These are phyloP conservation scores for Naganishia friedmannii DNA, from an alignment of 768 basidiomycete genomes.

Conservation along the genomic window DNA sequence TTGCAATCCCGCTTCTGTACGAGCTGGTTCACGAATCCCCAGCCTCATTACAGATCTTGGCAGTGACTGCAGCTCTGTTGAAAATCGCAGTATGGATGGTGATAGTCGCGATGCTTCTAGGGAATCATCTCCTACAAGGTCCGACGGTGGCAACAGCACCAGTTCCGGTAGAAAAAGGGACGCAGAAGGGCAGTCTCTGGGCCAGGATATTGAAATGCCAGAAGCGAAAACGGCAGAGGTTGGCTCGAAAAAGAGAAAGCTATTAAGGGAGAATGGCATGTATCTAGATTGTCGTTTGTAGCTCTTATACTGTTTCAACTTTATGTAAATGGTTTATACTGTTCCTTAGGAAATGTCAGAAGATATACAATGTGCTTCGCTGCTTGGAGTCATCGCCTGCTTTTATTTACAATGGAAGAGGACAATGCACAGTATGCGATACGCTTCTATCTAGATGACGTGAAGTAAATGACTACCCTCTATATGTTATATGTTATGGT, in stretches of 20 bases:
- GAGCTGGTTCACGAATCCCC: conserved; percentile 10
- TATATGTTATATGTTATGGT: neutral
- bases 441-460: too few relatives aligned
- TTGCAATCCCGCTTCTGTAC: conserved; percentile 5
- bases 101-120: conserved; percentile 9
- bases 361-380: neutral
- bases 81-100: conserved; percentile 9
- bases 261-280: conserved; percentile 12
- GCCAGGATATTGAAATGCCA: conserved; percentile 16
- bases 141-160: conserved; percentile 13
- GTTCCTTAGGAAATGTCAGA: neutral
- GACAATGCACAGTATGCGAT: neutral
- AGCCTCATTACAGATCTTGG: conserved; percentile 15
- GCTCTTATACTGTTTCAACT: neutral
- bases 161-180: conserved; percentile 15
- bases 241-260: conserved; percentile 15
- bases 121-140: conserved; percentile 14
- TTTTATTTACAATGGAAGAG: neutral
- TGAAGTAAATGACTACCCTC: too few relatives aligned
- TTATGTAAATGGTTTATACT: conserved; percentile 1
- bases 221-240: conserved; percentile 9
- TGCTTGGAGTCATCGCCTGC: neutral
- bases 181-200: conserved; percentile 1
- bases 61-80: conserved; percentile 17
- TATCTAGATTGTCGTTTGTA: conserved; percentile 24